A percentile compares a stretch with the other conserved stretches of the same genome.
phyloP scores from a whole-genome alignment of 495 filamentous ascomycete genomes.

The Clavariopsis aquatica region DNA sequence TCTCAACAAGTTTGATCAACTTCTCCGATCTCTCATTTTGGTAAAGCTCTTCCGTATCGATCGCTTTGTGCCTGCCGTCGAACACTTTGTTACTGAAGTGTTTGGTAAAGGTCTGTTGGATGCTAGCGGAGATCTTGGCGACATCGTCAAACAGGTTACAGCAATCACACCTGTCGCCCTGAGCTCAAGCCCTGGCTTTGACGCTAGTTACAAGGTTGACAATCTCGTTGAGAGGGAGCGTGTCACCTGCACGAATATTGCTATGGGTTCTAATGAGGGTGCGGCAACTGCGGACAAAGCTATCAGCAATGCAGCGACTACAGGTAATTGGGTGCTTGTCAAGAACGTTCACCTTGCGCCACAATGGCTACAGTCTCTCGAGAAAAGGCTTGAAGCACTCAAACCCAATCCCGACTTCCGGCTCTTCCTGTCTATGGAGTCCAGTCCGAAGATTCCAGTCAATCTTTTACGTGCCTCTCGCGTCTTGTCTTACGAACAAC shows the following conservation, averaged over 20 bases:
- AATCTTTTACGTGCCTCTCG: conserved; percentile 91
- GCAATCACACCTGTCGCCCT: conserved; percentile 85
- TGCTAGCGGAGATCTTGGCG: conserved; percentile 76
- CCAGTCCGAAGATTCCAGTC: conserved; percentile 93
- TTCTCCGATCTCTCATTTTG: conserved; percentile 81
- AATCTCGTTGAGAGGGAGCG: conserved; percentile 81
- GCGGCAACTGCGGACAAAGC: conserved; percentile 91
- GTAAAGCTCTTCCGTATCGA: conserved; percentile 95
- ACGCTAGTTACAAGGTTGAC: conserved; percentile 98
- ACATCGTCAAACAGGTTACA: conserved; percentile 80
- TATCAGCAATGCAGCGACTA: conserved; percentile 86
- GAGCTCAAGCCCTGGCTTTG: conserved; percentile 92
- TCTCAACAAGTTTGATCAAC: conserved; percentile 66
- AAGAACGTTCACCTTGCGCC: conserved; percentile 99
- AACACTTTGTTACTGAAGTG: conserved; percentile 83
- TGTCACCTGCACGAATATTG: conserved; percentile 88
- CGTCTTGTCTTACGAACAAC: conserved; percentile 97
- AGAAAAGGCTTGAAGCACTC: conserved; percentile 93
- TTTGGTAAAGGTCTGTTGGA: conserved; percentile 86
- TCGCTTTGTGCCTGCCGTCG: conserved; percentile 86
- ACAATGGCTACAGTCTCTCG: conserved; percentile 92
- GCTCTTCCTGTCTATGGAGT: conserved; percentile 97
- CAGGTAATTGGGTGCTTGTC: conserved; percentile 93
- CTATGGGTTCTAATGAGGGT: conserved; percentile 97
- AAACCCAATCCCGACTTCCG: conserved; percentile 94